Base-by-base conservation (phyloP, 2,329 filamentous ascomycete species). In the Fusarium napiforme region DNA sequence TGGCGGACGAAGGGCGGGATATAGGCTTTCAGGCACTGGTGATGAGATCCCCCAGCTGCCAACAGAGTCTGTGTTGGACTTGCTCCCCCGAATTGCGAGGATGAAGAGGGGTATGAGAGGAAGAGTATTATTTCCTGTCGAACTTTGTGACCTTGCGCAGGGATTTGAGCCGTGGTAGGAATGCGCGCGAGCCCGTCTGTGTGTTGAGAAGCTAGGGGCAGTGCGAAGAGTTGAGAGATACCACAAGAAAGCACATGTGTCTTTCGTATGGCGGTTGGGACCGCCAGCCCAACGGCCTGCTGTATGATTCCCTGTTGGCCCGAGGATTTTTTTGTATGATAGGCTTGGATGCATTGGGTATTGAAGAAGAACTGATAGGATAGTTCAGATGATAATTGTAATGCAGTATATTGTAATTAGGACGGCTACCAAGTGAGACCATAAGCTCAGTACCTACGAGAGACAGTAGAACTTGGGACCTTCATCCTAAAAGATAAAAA, bases 241-340 rank as follows among this genome's bases (percentile, higher is more conserved):
- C 82, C 63, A 84, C 85, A 12, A 79, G 83, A 16, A 83, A 85
- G 7, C 84, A 85, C 49, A 2, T 87, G 87, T 2, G 82, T 93
- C 59, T 93, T 88, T 84, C 87, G 88, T 74, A 93, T 55, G 91
- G 91, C 28, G 85, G 89, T 30, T 91, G 88, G 83, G 91, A 93
- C 74, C 90, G 90, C 49, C 85, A 89, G 79, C 89, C 89, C 26
- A 87, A 84, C 9, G 7, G n/a, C 6, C 9, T 19, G 3, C 7
- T 46, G 55, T 46, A 57, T 9, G n/a, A 47, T 34, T 55, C 37
- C 36, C 21, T 11, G 15, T 12, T 40, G 19, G 9, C 19, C 45
- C 21, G 8, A 15, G 15, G 28, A 21, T 32, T 55, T 12, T 9
- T 21, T 47, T 30, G 45, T 47, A 47, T 30, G 26, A 30, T 30